Conservation (phyloP, 2,329 filamentous ascomycete species). For the Phialophora chinensis region DNA sequence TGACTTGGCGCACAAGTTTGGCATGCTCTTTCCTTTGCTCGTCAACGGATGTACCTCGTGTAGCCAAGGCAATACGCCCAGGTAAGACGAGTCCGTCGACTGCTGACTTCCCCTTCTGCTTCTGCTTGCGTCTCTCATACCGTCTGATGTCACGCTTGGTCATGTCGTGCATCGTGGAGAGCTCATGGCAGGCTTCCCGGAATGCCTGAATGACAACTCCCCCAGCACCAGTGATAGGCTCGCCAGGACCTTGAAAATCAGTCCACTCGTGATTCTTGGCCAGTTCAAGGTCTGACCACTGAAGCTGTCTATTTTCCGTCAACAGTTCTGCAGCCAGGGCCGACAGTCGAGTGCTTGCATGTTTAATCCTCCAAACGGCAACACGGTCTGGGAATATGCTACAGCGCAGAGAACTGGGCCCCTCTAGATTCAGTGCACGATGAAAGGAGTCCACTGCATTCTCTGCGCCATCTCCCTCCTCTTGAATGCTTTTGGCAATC, state of each 20-base stretch:
- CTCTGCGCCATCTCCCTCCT: conserved; percentile 48
- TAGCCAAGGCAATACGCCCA: conserved; percentile 34
- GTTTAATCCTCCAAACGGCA: conserved; percentile 60
- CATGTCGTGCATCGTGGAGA: conserved; percentile 56
- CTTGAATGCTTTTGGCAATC: conserved; percentile 46
- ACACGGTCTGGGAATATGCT: conserved; percentile 52
- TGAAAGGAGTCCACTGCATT: conserved; percentile 53
- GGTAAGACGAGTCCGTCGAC: conserved; percentile 32
- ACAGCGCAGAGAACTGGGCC: conserved; percentile 46
- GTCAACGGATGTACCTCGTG: conserved; percentile 31
- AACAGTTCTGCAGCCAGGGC: conserved; percentile 61
- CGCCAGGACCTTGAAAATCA: conserved; percentile 61
- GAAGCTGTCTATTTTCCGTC: conserved; percentile 59
- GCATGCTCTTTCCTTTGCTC: conserved; percentile 25
- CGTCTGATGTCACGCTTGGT: conserved; percentile 57
- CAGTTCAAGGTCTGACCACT: conserved; percentile 56
- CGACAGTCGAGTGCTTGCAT: conserved; percentile 55
- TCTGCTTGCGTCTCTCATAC: conserved; percentile 52
- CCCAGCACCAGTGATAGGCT: conserved; percentile 58
- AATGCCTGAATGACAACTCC: conserved; percentile 54
- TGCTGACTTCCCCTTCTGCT: conserved; percentile 37
- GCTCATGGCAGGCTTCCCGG: conserved; percentile 55
- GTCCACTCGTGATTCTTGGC: conserved; percentile 58
- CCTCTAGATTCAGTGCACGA: conserved; percentile 44
- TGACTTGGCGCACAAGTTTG: conserved; percentile 19